phyloP scores from a whole-genome alignment of 148 eudicot genomes.

The Persicaria tinctoria region DNA sequence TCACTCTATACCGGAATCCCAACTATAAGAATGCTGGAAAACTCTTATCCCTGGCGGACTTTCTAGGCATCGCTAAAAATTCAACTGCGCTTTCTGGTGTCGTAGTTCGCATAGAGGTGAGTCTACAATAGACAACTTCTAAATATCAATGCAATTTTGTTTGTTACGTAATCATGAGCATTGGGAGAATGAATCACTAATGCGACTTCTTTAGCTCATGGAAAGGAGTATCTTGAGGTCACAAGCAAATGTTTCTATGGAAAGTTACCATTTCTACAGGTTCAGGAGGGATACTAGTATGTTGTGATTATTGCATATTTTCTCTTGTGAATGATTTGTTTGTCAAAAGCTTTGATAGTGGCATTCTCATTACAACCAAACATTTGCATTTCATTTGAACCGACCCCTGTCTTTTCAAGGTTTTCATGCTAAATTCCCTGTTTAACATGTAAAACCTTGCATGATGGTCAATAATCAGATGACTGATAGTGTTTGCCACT shows the following conservation, averaged over 20 bases:
- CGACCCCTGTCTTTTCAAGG: background rate
- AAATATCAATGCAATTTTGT: background rate
- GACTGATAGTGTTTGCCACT: background rate
- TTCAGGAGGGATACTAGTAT: background rate
- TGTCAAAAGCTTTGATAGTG: background rate
- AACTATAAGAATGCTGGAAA: slow-evolving; percentile 29
- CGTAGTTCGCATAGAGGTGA: slow-evolving; percentile 73
- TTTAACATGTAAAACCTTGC: background rate
- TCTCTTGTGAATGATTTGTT: slow-evolving; percentile 7
- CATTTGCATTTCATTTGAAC: slow-evolving; percentile 5
- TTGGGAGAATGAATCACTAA: background rate
- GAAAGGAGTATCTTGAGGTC: background rate
- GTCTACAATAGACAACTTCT: slow-evolving; percentile 16
- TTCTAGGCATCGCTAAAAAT: slow-evolving; percentile 36
- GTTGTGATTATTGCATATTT: background rate
- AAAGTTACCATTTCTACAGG: background rate
- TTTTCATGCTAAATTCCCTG: background rate
- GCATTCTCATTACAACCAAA: background rate
- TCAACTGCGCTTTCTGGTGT: slow-evolving; percentile 63
- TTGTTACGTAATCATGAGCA: background rate
- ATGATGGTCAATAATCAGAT: background rate
- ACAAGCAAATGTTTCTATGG: background rate
- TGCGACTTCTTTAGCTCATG: background rate
- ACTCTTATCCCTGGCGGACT: slow-evolving; percentile 41
- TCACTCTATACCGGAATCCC: slow-evolving; percentile 34